phyloP scores from a whole-genome alignment of 2,329 filamentous ascomycete species.

The Endothia cerciana region DNA sequence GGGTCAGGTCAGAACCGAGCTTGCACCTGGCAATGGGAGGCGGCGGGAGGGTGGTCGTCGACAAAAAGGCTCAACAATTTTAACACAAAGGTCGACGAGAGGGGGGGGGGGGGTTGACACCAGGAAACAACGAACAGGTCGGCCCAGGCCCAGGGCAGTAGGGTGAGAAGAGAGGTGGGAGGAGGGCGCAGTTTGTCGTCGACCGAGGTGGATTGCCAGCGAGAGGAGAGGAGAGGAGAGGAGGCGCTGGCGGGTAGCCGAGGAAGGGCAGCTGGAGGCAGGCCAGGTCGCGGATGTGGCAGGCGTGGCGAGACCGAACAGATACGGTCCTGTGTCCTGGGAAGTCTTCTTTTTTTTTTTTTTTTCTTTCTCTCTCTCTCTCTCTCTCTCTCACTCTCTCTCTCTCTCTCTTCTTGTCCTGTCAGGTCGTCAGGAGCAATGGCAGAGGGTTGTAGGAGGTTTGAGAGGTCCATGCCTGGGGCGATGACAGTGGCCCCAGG shows the following conservation, averaged over 20 bases:
- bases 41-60: background rate
- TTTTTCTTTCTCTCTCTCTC: too few species aligned
- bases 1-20: background rate
- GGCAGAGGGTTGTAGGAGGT: background rate
- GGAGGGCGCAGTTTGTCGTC: background rate
- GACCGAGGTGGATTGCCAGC: too few species aligned
- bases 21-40: background rate
- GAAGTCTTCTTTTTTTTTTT: too few species aligned
- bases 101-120: background rate
- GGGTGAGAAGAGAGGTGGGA: too few species aligned
- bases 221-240: background rate
- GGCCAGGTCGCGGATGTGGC: too few species aligned
- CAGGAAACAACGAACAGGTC: background rate
- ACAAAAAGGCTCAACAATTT: too few species aligned
- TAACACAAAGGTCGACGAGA: background rate
- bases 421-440: background rate
- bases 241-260: background rate
- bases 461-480: background rate
- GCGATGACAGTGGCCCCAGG: conserved; percentile 1
- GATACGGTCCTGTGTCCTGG: too few species aligned
- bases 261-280: too few species aligned
- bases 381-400: background rate
- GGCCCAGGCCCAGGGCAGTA: too few species aligned
- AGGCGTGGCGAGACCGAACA: background rate
- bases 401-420: background rate